Base-by-base conservation (phyloP, 805 yeast species). In the Starmerella floris region DNA sequence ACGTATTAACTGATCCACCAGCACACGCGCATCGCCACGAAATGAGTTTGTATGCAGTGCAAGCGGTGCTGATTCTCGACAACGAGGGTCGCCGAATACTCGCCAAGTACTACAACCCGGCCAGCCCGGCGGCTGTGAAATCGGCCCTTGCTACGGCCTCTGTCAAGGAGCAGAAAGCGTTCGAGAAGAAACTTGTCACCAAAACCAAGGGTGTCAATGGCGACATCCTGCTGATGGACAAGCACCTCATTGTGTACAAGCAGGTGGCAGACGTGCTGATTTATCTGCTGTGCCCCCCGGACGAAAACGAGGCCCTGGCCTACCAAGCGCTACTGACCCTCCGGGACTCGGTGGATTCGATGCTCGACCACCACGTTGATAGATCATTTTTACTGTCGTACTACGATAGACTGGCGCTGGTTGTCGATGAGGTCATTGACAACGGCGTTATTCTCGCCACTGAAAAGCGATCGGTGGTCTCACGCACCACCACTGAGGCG, bases 381-480 rank as follows among this genome's bases (percentile, higher is more conserved):
- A 83, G 77, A 60, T 70, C 77, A 51, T 73, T 87, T 3, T 65
- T 88, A 36, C 72, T 77, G 54, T 94, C 83, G 51, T 74, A 79
- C 59, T 91, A 79, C 59, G 98, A 91, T 62, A 69, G 83, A 68
- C 79, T 85, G 30, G 69, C 83, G 35, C 70, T 91, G 60, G 83
- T 93, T 3, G 73, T 87, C 35, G 98, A 91, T 61, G 97, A 91
- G 63, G 72, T 93, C 9, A 69, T 91, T 39, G 98, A 91, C 59
- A 94, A 87, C 58, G 98, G 97, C 32, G 76, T 91, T 50, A 76
- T 91, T 43, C 70, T 91, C 52, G 96, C 91, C 61, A 79, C 85
- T 23, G 96, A 91, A 56, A 77, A 94, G 4, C 74, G 79, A 28
- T 76, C 83, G 33, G 82, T 91, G 53, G 87, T 88, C 2, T 74